These are phyloP conservation scores for Chimonanthus praecox DNA, from an alignment of 164 flowering plant genomes.

Conservation along the genomic window DNA sequence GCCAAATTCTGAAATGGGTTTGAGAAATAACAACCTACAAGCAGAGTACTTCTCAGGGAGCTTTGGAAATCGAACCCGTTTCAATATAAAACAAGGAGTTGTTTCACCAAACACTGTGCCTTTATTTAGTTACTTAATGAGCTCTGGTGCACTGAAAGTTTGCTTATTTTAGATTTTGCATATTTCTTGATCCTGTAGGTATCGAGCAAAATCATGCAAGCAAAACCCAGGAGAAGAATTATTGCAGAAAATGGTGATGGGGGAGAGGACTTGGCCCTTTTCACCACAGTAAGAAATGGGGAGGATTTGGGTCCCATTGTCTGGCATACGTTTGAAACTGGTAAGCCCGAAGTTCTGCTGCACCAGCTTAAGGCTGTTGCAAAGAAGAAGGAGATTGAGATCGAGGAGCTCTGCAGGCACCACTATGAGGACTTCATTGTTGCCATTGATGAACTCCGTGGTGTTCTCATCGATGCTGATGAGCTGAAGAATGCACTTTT, in stretches of 20 bases:
- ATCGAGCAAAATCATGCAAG: conserved; percentile 35
- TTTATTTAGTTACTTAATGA: no score
- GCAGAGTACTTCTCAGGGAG: no score
- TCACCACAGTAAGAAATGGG: conserved; percentile 64
- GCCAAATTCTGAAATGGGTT: no score
- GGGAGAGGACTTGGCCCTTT: conserved; percentile 61
- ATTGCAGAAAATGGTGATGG: conserved; percentile 68
- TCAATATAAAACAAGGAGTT: no score
- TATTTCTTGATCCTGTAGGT: neutral
- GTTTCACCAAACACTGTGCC: no score
- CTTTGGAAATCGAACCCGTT: no score
- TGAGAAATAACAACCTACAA: no score
- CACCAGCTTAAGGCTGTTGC: conserved; percentile 66
- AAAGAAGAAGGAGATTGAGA: conserved; percentile 82
- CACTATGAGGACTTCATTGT: conserved; percentile 88
- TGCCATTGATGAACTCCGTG: conserved; percentile 93
- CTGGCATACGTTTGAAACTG: conserved; percentile 71
- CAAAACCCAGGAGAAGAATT: conserved; percentile 54
- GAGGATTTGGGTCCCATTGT: conserved; percentile 79
- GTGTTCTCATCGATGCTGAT: conserved; percentile 85
- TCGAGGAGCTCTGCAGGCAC: conserved; percentile 85
- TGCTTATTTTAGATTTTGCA: neutral
- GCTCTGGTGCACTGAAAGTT: no score
- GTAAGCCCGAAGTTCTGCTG: conserved; percentile 66
- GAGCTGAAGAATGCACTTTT: conserved; percentile 76